Evolutionary conservation across 2,329 filamentous ascomycete genomes (phyloP).

Genomic region (Pseudopithomyces chartarum): DNA sequence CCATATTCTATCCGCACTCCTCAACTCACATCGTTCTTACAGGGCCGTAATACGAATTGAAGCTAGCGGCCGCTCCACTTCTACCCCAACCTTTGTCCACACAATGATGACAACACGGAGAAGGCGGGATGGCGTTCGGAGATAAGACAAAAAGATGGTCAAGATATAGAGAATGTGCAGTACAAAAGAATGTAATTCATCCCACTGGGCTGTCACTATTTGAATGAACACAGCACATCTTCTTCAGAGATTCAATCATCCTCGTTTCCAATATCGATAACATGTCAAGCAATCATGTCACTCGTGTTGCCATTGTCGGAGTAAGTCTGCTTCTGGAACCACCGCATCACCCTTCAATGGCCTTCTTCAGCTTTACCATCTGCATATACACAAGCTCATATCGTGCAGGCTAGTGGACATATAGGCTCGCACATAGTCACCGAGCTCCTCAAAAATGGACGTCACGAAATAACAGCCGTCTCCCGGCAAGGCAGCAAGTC

Average conservation of each 20-base stretch:
- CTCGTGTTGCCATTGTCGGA: constrained; percentile 45
- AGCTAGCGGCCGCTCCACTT: not conserved
- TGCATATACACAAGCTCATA: not conserved
- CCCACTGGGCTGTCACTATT: not conserved
- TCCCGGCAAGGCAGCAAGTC: not conserved
- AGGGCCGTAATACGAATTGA: not conserved
- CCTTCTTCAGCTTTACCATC: not conserved
- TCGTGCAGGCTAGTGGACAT: constrained; percentile 40
- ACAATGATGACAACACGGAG: not conserved
- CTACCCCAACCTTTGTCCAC: not conserved
- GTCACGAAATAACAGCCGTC: not conserved
- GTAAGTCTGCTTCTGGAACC: constrained; percentile 22
- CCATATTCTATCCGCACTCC: not conserved
- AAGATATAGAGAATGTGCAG: not conserved
- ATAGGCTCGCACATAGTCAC: constrained; percentile 42
- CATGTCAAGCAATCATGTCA: constrained; percentile 28
- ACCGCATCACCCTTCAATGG: too few relatives aligned
- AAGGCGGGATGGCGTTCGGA: not conserved
- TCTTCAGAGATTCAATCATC: too few relatives aligned
- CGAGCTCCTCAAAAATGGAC: constrained; percentile 36
- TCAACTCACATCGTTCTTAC: not conserved
- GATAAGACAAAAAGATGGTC: not conserved
- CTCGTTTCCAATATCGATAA: not conserved
- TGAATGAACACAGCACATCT: not conserved
- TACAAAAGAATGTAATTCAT: not conserved